Conservation (phyloP, 2,329 filamentous ascomycete genomes). For the Stagonosporopsis rhizophila region DNA sequence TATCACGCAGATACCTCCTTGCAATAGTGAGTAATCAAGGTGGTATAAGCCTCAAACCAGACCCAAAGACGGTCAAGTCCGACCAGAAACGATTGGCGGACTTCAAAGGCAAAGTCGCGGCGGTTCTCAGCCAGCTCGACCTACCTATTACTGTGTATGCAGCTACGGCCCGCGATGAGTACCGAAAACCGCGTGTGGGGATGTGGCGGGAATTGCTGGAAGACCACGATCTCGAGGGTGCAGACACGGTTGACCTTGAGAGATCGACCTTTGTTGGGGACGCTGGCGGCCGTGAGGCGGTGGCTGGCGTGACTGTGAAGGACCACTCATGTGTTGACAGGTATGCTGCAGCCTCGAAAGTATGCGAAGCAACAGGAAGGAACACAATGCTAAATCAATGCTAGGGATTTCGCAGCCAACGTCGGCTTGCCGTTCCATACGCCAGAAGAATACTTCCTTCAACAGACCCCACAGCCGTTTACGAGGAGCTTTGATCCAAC, state of each 20-base stretch:
- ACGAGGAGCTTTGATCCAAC: slow-evolving; percentile 74
- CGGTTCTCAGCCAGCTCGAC: slow-evolving; percentile 74
- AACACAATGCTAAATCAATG: slow-evolving; percentile 2
- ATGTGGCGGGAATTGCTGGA: slow-evolving; percentile 80
- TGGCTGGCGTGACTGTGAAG: slow-evolving; percentile 51
- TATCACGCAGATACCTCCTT: slow-evolving; percentile 68
- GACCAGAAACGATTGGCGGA: slow-evolving; percentile 72
- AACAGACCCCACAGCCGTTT: slow-evolving; percentile 70
- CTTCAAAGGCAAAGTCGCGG: slow-evolving; percentile 82
- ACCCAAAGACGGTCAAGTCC: slow-evolving; percentile 72
- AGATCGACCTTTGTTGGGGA: slow-evolving; percentile 89
- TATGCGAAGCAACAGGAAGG: background rate
- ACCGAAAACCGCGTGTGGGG: slow-evolving; percentile 83
- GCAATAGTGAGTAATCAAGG: slow-evolving; percentile 90
- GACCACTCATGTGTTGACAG: slow-evolving; percentile 69
- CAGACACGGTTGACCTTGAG: slow-evolving; percentile 68
- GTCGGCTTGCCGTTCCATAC: slow-evolving; percentile 81
- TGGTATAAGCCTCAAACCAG: slow-evolving; percentile 75
- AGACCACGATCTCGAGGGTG: slow-evolving; percentile 58
- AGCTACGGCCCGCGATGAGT: slow-evolving; percentile 81
- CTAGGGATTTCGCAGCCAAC: slow-evolving; percentile 79
- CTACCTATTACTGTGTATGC: slow-evolving; percentile 84
- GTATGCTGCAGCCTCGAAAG: slow-evolving; percentile 44
- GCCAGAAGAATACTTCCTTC: slow-evolving; percentile 90
- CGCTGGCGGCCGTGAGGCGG: slow-evolving; percentile 65